A percentile compares a stretch with the other conserved stretches of the same genome.
Conservation (phyloP, 1,284 basidiomycete species). For the Papiliotrema laurentii region DNA sequence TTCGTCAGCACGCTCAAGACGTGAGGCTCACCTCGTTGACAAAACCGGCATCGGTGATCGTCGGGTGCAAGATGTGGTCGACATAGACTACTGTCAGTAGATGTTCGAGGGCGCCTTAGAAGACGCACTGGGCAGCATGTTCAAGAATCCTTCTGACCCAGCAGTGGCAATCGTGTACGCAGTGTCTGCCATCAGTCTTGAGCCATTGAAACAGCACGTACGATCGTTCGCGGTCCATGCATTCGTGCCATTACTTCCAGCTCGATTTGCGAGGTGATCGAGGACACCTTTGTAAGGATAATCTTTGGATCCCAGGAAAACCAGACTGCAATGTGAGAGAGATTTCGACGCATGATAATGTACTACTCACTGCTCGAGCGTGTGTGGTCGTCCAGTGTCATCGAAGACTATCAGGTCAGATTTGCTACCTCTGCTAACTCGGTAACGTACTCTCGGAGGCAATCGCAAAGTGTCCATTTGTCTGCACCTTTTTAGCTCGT, state of each 20-base stretch:
- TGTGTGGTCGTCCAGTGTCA: conserved; percentile 89
- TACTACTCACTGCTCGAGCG: conserved; percentile 65
- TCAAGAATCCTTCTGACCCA: conserved; percentile 90
- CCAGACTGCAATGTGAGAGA: conserved; percentile 54
- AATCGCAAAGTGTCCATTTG: conserved; percentile 88
- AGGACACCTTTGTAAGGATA: conserved; percentile 97
- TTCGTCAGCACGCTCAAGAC: neutral
- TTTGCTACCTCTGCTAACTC: conserved; percentile 1
- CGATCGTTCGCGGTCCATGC: conserved; percentile 57
- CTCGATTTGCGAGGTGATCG: conserved; percentile 93
- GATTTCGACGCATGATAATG: neutral
- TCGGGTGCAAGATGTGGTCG: conserved; percentile 96
- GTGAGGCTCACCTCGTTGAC: conserved; percentile 68
- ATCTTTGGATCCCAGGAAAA: conserved; percentile 90
- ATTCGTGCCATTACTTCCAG: conserved; percentile 86
- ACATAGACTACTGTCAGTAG: conserved; percentile 62
- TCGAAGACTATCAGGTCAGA: conserved; percentile 66
- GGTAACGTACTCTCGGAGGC: conserved; percentile 75
- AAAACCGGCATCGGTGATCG: conserved; percentile 84
- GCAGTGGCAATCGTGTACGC: conserved; percentile 98
- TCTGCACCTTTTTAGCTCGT: conserved; percentile 51
- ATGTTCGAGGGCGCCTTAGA: neutral
- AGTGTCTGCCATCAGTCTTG: conserved; percentile 65
- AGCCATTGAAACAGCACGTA: no score
- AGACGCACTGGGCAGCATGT: conserved; percentile 68